phyloP scores from a whole-genome alignment of 805 yeast genomes.

The Debaryomyces castellii region DNA sequence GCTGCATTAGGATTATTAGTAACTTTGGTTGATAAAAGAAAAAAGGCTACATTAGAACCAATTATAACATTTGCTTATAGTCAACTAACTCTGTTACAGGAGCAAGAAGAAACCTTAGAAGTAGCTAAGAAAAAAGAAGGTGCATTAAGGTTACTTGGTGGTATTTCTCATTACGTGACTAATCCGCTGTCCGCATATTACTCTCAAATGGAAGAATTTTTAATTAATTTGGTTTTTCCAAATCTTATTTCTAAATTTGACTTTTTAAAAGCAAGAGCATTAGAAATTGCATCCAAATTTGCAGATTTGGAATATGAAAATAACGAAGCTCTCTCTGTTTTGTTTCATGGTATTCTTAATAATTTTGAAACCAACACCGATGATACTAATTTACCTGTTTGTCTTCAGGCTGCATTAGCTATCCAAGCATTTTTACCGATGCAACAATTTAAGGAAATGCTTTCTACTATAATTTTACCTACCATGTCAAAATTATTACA shows the following conservation, averaged over 20 bases:
- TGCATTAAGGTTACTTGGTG: conserved; percentile 73
- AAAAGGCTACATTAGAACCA: conserved; percentile 56
- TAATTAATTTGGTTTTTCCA: conserved; percentile 67
- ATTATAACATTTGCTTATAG: conserved; percentile 60
- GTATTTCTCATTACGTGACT: conserved; percentile 60
- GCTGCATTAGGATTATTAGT: conserved; percentile 76
- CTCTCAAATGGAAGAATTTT: conserved; percentile 66
- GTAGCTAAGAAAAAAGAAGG: conserved; percentile 71
- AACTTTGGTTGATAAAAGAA: conserved; percentile 69
- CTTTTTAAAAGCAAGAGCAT: conserved; percentile 74
- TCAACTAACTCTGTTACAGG: conserved; percentile 33
- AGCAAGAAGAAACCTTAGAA: conserved; percentile 41
- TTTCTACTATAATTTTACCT: conserved; percentile 68
- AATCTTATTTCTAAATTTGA: conserved; percentile 59
- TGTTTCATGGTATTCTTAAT: conserved; percentile 35
- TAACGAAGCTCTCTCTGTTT: conserved; percentile 17
- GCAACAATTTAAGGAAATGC: conserved; percentile 64
- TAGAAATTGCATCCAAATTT: conserved; percentile 65
- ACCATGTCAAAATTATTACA: conserved; percentile 78
- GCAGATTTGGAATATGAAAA: conserved; percentile 55
- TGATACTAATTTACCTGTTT: conserved; percentile 60
- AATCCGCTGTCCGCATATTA: conserved; percentile 55
- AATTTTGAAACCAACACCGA: conserved; percentile 23
- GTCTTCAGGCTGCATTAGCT: conserved; percentile 81
- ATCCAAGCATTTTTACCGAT: conserved; percentile 73